Evolutionary conservation across 139 green algal species (phyloP).

Genomic region (Ettlia oleoabundans): DNA sequence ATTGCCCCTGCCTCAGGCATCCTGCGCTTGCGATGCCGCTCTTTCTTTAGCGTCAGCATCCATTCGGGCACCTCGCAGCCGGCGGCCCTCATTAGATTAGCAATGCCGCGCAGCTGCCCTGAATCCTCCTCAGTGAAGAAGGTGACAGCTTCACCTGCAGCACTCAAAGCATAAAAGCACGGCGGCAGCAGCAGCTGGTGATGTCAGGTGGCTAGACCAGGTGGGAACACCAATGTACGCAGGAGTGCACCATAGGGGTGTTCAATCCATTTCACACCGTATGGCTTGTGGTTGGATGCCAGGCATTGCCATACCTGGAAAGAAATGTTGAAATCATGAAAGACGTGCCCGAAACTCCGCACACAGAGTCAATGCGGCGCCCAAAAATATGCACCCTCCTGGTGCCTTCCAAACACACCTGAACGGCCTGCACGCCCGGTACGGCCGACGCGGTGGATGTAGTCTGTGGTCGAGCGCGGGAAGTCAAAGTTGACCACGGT

Average conservation of each 20-base stretch:
- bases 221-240: too few relatives aligned
- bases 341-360: too few relatives aligned
- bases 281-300: too few relatives aligned
- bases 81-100: constrained; percentile 68
- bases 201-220: too few relatives aligned
- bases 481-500: constrained; percentile 98
- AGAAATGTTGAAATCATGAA: too few relatives aligned
- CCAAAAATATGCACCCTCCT: neutral
- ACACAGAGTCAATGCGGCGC: neutral
- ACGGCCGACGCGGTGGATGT: constrained; percentile 92
- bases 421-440: constrained; percentile 72
- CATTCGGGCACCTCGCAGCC: constrained; percentile 79
- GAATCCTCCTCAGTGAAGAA: constrained; percentile 89
- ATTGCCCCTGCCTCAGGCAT: constrained; percentile 3
- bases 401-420: constrained; percentile 22
- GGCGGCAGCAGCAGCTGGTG: too few relatives aligned
- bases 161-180: too few relatives aligned
- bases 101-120: constrained; percentile 72
- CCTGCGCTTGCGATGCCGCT: constrained; percentile 36
- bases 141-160: constrained; percentile 79
- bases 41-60: constrained; percentile 78
- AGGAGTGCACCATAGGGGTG: too few relatives aligned
- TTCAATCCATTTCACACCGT: too few relatives aligned
- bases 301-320: too few relatives aligned
- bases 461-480: constrained; percentile 82